phyloP scores from a whole-genome alignment of 2,329 filamentous ascomycete species.

The Colletotrichum sp. region DNA sequence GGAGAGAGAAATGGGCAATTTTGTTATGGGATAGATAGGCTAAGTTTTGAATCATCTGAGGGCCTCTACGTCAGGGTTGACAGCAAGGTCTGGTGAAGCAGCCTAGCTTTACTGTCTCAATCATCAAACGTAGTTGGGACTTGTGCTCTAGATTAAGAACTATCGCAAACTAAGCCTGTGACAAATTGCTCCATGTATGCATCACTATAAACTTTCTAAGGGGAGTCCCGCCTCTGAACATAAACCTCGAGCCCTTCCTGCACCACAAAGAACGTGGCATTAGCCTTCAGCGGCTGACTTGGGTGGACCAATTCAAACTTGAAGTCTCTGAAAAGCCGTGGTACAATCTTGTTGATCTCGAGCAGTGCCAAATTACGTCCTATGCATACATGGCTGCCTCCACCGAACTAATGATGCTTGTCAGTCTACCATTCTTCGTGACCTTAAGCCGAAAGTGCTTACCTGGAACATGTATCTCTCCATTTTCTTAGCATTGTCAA shows the following conservation, averaged over 20 bases:
- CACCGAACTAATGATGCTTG: conserved; percentile 50
- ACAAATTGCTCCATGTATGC: neutral
- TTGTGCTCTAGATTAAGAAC: neutral
- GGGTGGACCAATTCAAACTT: conserved; percentile 58
- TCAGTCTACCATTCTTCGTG: neutral
- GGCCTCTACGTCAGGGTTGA: neutral
- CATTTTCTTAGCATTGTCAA: conserved; percentile 49
- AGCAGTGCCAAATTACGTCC: conserved; percentile 59
- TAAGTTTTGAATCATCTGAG: neutral
- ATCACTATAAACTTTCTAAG: neutral
- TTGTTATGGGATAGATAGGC: neutral
- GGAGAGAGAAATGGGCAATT: no score
- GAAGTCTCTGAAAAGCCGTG: conserved; percentile 59
- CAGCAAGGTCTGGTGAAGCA: neutral
- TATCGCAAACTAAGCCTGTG: neutral
- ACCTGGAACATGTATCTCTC: conserved; percentile 63
- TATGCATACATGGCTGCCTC: conserved; percentile 59
- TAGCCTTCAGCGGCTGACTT: conserved; percentile 53
- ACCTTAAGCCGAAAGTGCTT: conserved; percentile 18
- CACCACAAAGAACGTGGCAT: conserved; percentile 65
- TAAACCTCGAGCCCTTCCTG: conserved; percentile 61
- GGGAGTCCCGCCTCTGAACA: conserved; percentile 35
- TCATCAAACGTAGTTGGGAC: neutral
- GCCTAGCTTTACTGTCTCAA: neutral
- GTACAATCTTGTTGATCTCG: conserved; percentile 65